phyloP scores from a whole-genome alignment of 352 stramenopile species.

The Pythium dissotocum region DNA sequence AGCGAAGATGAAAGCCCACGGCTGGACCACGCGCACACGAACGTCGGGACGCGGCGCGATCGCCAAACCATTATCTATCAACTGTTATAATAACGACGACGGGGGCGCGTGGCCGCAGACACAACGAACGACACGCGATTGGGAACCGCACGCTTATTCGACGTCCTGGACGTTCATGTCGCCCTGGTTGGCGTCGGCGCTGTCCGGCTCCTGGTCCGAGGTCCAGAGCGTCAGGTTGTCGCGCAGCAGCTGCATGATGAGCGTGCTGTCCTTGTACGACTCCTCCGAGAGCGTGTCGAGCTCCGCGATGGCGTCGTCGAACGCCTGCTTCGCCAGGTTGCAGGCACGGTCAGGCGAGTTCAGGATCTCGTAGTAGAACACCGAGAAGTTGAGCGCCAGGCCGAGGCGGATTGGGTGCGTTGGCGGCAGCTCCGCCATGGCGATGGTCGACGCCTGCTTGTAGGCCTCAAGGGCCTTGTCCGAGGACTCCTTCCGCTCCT shows the following conservation, averaged over 20 bases:
- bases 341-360: slow-evolving; percentile 95
- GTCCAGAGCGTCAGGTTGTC: slow-evolving; percentile 99
- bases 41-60: slow-evolving; percentile 19
- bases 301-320: slow-evolving; percentile 99
- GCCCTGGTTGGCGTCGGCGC: slow-evolving; percentile 89
- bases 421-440: slow-evolving; percentile 95
- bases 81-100: slow-evolving; percentile 34
- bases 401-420: slow-evolving; percentile 99
- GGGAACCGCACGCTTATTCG: slow-evolving; percentile 39
- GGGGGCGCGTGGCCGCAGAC: not conserved
- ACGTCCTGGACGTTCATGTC: slow-evolving; percentile 87
- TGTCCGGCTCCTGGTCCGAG: slow-evolving; percentile 92
- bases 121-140: slow-evolving; percentile 12
- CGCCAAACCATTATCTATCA: slow-evolving; percentile 35
- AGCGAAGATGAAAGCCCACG: slow-evolving; percentile 27
- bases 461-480: slow-evolving; percentile 79
- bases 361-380: slow-evolving; percentile 99
- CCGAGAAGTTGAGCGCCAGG: slow-evolving; percentile 98
- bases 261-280: slow-evolving; percentile 99
- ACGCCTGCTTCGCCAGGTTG: slow-evolving; percentile 95
- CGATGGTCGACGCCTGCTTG: slow-evolving; percentile 88
- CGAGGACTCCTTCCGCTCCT: slow-evolving; percentile 94
- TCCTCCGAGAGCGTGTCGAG: slow-evolving; percentile 99
- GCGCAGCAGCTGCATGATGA: slow-evolving; percentile 99
- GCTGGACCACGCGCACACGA: slow-evolving; percentile 3